A percentile compares a stretch with the other conserved stretches of the same genome.
Evolutionary conservation across 2,329 filamentous ascomycete species (phyloP).

Genomic region (Rutstroemia sp.): DNA sequence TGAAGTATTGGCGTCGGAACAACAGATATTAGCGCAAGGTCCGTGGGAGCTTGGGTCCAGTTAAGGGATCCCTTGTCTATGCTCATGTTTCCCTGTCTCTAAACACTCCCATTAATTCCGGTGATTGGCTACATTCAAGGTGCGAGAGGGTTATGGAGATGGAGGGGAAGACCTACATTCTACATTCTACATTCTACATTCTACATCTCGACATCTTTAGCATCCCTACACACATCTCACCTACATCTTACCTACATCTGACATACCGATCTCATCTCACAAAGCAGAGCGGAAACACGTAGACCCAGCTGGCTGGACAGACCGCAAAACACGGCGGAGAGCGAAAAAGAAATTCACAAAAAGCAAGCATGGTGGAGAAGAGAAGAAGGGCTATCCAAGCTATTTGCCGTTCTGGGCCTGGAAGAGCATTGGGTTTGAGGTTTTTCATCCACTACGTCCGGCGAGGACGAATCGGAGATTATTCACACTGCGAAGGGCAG

Average conservation of each 20-base stretch:
- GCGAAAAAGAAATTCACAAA: too few relatives aligned
- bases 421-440: background rate
- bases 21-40: constrained; percentile 8
- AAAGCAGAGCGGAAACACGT: too few relatives aligned
- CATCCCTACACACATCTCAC: background rate
- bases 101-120: background rate
- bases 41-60: constrained; percentile 1
- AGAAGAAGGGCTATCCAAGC: background rate
- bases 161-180: too few relatives aligned
- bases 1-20: background rate
- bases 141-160: background rate
- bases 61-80: background rate
- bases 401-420: background rate
- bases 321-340: too few relatives aligned
- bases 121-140: background rate
- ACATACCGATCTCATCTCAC: too few relatives aligned
- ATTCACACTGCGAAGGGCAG: background rate
- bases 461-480: background rate
- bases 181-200: too few relatives aligned
- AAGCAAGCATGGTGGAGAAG: background rate
- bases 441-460: background rate
- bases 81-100: background rate
- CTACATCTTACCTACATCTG: background rate
- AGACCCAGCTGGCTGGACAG: too few relatives aligned
- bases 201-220: too few relatives aligned